Evolutionary conservation across 257 asterid species (phyloP), one percentile per base, ranked within the genome.

Genomic region (Ligustrum vulgare): DNA sequence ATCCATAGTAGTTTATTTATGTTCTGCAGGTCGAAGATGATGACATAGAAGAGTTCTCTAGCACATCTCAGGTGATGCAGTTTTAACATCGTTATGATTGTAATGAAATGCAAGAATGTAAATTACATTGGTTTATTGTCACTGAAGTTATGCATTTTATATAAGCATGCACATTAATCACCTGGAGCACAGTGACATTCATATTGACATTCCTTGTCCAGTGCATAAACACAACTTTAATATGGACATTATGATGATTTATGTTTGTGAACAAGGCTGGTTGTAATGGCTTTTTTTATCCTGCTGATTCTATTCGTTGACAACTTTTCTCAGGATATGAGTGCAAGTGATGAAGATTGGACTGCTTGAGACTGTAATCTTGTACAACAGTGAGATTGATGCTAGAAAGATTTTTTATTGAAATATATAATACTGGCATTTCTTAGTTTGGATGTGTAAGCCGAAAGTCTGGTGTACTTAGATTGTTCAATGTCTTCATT

Each of bases 331-430:
- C 85, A 91, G 93, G 93, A 87, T 75, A 77, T 77, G 49, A 82
- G 75, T 75, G 82, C 78, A 68, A 92, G 94, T 72, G 97, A 91
- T 82, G 90, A 83, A 83, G 93, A 87, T 49, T 89, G 90, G 93
- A 77, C 73, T 73, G 82, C 80, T 71, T 89, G 86, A 88, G 65
- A 77, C 79, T 72, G 25, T 60, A 70, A 20, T 35, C 22, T 22
- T 34, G 25, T 20, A 58, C 23, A n/a, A 45, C 32, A 4, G 28
- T 4, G 13, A 73, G 71, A 72, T 58, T 70, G 54, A 37, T 36
- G 78, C 18, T 49, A 32, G 8, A 47, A 47, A 67, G 78, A 39
- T 4, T 66, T 78, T 22, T 70, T 33, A 43, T 35, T 32, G 72
- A 68, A 41, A 20, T 69, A 69, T n/a, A n/a, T 23, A 23, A 22